Percentiles rank a stretch among this genome's conserved stretches.
These are phyloP conservation scores for Wickerhamiella brachini DNA, from an alignment of 805 yeast species.

Conservation along the genomic window DNA sequence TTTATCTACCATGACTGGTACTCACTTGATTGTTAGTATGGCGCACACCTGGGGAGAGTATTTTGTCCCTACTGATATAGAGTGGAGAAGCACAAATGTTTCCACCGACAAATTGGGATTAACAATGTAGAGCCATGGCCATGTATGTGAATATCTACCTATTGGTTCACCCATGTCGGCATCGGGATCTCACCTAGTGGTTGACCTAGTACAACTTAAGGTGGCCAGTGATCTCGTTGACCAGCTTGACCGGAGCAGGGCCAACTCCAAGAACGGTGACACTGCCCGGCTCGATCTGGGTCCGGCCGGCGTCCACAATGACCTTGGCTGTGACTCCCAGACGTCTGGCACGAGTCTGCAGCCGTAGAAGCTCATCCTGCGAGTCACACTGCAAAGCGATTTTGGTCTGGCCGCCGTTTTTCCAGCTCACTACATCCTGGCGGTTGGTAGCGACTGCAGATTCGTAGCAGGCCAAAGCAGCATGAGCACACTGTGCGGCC, in stretches of 20 bases:
- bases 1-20: no score
- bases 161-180: no score
- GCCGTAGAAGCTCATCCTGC: conserved; percentile 55
- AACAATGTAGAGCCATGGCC: no score
- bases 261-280: conserved; percentile 96
- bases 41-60: no score
- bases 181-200: no score
- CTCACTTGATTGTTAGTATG: no score
- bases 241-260: conserved; percentile 72
- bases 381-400: conserved; percentile 54
- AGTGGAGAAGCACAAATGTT: no score
- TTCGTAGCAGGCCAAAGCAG: conserved; percentile 83
- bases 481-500: conserved; percentile 97
- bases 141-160: no score
- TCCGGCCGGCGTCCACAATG: conserved; percentile 93
- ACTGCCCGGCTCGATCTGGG: conserved; percentile 91
- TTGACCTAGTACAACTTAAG: conserved; percentile 56
- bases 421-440: conserved; percentile 61
- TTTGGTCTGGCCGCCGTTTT: conserved; percentile 78
- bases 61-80: no score
- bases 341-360: conserved; percentile 70
- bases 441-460: conserved; percentile 43
- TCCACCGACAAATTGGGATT: no score
- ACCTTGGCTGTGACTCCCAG: conserved; percentile 65
- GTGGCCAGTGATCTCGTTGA: conserved; percentile 72